Evolutionary conservation across 1,284 basidiomycete species (phyloP).

Genomic region (Earliella scabrosa): DNA sequence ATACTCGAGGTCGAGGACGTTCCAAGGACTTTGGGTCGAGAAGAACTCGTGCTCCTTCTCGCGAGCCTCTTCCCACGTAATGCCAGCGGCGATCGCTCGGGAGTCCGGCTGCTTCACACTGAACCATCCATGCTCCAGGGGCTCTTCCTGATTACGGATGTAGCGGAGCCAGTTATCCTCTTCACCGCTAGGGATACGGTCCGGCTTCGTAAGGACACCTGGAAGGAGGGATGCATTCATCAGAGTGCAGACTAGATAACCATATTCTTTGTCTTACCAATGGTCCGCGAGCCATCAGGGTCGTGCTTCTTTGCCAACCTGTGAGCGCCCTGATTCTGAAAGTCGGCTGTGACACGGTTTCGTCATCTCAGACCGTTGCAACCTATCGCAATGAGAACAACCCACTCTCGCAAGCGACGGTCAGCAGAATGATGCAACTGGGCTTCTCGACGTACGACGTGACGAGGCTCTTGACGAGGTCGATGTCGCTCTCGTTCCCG

Average conservation of each 20-base stretch:
- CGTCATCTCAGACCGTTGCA: conserved; percentile 45
- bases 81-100: conserved; percentile 52
- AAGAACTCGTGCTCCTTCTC: conserved; percentile 72
- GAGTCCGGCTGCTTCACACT: conserved; percentile 75
- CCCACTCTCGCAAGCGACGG: conserved; percentile 76
- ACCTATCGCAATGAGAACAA: neutral
- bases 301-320: conserved; percentile 61
- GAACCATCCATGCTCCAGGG: conserved; percentile 68
- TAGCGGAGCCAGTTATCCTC: conserved; percentile 63
- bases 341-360: conserved; percentile 56
- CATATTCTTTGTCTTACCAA: conserved; percentile 54
- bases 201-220: conserved; percentile 86
- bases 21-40: conserved; percentile 58
- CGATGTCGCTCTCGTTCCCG: conserved; percentile 58
- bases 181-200: conserved; percentile 68
- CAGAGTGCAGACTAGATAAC: neutral
- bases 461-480: conserved; percentile 62
- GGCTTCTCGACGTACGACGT: conserved; percentile 59
- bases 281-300: conserved; percentile 64
- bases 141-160: conserved; percentile 57
- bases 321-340: conserved; percentile 76
- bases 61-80: conserved; percentile 65
- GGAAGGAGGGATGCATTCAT: neutral
- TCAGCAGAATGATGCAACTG: conserved; percentile 71
- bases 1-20: conserved; percentile 48